phyloP scores from a whole-genome alignment of 805 yeast species.

The Zygosaccharomyces pseudorouxii region DNA sequence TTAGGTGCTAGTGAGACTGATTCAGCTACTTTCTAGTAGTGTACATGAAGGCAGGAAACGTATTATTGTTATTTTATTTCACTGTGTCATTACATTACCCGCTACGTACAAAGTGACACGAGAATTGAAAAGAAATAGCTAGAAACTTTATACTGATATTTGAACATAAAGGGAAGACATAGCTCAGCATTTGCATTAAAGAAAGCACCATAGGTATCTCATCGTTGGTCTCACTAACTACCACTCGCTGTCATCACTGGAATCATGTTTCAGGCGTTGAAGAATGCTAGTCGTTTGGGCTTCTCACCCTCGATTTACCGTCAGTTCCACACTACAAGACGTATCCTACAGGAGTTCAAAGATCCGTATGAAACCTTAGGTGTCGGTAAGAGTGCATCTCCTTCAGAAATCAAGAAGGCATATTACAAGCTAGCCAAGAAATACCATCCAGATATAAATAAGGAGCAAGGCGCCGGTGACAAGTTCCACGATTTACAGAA shows the following conservation, averaged over 20 bases:
- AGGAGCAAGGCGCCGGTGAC: slow-evolving; percentile 81
- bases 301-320: slow-evolving; percentile 1
- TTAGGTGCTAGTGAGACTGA: too few relatives aligned
- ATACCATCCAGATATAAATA: slow-evolving; percentile 95
- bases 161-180: not conserved
- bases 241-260: not conserved
- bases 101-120: not conserved
- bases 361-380: slow-evolving; percentile 90
- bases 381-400: slow-evolving; percentile 61
- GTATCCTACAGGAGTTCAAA: slow-evolving; percentile 25
- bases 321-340: slow-evolving; percentile 20
- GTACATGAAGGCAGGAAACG: too few relatives aligned
- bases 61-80: not conserved
- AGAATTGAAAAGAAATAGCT: slow-evolving; percentile 4
- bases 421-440: slow-evolving; percentile 90
- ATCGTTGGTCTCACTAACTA: not conserved
- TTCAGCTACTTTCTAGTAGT: too few relatives aligned
- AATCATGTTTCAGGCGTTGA: slow-evolving; percentile 2
- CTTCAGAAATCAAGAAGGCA: slow-evolving; percentile 89
- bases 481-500: slow-evolving; percentile 90
- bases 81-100: not conserved
- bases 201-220: not conserved
- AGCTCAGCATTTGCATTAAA: not conserved
- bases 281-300: slow-evolving; percentile 3
- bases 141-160: not conserved